Evolutionary conservation across 1,284 basidiomycete species (phyloP), one percentile per base, ranked within the genome.

Genomic region (Athelia psychrophila): DNA sequence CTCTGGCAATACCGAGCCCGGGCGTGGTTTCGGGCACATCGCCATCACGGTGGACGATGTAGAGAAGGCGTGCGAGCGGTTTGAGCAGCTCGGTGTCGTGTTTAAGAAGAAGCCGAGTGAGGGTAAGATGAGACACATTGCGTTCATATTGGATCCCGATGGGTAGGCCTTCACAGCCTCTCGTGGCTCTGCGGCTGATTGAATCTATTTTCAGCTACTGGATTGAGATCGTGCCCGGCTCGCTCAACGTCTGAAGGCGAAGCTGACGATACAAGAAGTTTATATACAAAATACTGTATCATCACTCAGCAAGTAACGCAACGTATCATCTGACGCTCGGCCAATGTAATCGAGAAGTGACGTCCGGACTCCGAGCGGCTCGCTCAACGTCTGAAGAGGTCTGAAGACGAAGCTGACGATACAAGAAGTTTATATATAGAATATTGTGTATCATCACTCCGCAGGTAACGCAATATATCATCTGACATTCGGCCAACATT

Each of bases 51-150:
- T 95, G 46, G 88, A 91, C 59, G 79, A 98, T 65, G 78, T 98
- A 58, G 78, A 95, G 56, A 81, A 79, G 55, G 91, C 95, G 2
- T 96, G 93, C 60, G 86, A 79, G 46, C 82, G 93, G 36, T 93
- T 99, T 56, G 92, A 94, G 60, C 72, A 79, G 54, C 78, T 93
- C 18, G 87, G 88, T 5, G 94, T 96, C 38, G 72, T 77, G 50
- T 98, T 96, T 77, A 91, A 95, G 80, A 98, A 97, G 77, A 82
- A 80, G 54, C 86, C 86, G 38, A 84, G 79, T 3, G 94, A 96
- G 51, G 94, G 94, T 5, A 87, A 79, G 66, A 95, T 97, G 91
- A 84, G 72, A 67, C 40, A 88, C 61, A 90, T 93, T 56, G 94
- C 94, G 2, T 96, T 97, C 68, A 86, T 94, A 61, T 73, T 92